phyloP scores from a whole-genome alignment of 2,329 filamentous ascomycete genomes.

The Monilinia polystroma region DNA sequence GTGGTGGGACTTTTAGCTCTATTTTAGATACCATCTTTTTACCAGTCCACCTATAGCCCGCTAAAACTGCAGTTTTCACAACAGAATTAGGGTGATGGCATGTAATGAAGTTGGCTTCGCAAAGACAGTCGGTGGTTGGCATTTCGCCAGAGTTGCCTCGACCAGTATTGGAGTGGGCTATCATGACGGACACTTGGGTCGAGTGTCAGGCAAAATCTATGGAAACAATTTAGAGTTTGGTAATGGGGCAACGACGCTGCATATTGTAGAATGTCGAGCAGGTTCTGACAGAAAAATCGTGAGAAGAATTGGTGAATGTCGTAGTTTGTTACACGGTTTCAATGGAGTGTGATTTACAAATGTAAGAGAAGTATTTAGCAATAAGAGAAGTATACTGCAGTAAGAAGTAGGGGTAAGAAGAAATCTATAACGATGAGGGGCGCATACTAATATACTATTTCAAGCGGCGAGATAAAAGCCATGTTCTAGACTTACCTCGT shows the following conservation, averaged over 20 bases:
- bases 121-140: background rate
- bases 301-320: background rate
- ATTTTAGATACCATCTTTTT: background rate
- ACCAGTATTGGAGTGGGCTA: background rate
- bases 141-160: too few relatives aligned
- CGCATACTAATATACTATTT: too few relatives aligned
- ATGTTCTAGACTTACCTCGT: too few relatives aligned
- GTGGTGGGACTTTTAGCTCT: background rate
- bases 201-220: background rate
- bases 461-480: too few relatives aligned
- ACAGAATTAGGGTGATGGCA: conserved; percentile 1
- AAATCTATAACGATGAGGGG: background rate
- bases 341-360: too few relatives aligned
- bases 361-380: too few relatives aligned
- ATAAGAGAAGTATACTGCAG: background rate
- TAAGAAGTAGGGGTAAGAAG: background rate
- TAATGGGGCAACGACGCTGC: background rate
- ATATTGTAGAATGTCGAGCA: background rate
- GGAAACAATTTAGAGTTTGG: background rate
- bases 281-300: background rate
- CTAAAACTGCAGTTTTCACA: too few relatives aligned
- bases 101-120: background rate
- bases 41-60: background rate
- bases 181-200: background rate
- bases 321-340: too few relatives aligned